Conservation (phyloP, 768 basidiomycete genomes). For the Suillus hirtellus region DNA sequence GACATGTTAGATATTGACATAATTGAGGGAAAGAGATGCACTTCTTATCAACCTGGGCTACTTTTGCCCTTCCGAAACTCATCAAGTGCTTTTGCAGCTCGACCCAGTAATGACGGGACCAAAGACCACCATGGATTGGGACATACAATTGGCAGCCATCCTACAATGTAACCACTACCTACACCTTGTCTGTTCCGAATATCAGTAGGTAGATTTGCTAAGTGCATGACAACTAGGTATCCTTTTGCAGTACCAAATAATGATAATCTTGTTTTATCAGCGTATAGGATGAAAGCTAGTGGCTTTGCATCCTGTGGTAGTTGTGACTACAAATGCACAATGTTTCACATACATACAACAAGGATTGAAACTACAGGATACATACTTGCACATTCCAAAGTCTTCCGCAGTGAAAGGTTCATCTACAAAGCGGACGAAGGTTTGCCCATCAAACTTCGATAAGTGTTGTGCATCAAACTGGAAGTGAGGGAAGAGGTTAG, state of each 20-base stretch:
- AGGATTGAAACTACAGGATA: no score
- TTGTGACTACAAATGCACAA: not conserved
- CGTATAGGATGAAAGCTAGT: constrained; percentile 37
- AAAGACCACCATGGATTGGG: constrained; percentile 12
- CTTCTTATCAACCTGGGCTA: not conserved
- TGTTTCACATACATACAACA: not conserved
- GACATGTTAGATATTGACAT: not conserved
- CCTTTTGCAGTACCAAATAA: constrained; percentile 40
- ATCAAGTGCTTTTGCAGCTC: constrained; percentile 24
- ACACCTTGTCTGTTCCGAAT: constrained; percentile 36
- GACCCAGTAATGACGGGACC: constrained; percentile 30
- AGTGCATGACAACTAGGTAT: constrained; percentile 36
- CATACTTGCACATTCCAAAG: no score
- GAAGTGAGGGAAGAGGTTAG: no score
- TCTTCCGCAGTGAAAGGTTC: no score
- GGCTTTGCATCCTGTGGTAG: constrained; percentile 6
- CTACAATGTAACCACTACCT: constrained; percentile 37
- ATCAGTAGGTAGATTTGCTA: constrained; percentile 32
- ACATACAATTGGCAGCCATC: constrained; percentile 41
- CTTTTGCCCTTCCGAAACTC: constrained; percentile 10
- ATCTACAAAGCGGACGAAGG: no score
- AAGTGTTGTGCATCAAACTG: no score
- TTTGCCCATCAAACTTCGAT: no score
- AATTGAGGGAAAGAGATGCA: not conserved
- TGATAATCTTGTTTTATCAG: constrained; percentile 41